Evolutionary conservation across 2,329 filamentous ascomycete genomes (phyloP).

Genomic region (Pseudocercospora fijiensis): DNA sequence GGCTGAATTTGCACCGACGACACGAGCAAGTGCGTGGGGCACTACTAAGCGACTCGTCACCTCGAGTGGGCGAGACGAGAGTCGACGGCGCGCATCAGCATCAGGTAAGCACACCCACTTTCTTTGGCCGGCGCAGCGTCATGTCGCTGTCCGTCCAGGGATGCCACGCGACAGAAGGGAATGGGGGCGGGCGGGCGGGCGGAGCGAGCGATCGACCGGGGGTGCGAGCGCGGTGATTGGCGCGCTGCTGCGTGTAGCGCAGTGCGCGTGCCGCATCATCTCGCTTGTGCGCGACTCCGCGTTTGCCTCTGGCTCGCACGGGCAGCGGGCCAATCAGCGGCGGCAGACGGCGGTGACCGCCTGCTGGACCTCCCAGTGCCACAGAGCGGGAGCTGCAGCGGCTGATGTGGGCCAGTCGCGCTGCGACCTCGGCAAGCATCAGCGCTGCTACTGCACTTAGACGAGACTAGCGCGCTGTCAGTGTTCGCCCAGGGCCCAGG

Average conservation of each 20-base stretch:
- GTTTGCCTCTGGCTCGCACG: slow-evolving; percentile 3
- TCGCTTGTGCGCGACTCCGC: slow-evolving; percentile 8
- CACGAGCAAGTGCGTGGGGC: background rate
- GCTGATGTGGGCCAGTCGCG: slow-evolving; percentile 8
- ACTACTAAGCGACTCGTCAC: background rate
- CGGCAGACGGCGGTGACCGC: slow-evolving; percentile 1
- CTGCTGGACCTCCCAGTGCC: slow-evolving; percentile 6
- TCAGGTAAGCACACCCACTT: slow-evolving; percentile 2
- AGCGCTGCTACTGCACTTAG: background rate
- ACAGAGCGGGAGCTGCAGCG: slow-evolving; percentile 3
- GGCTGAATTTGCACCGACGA: background rate
- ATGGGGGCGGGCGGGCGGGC: slow-evolving; percentile 4
- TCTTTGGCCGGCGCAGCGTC: background rate
- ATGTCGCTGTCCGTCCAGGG: background rate
- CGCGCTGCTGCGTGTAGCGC: background rate
- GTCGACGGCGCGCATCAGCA: background rate
- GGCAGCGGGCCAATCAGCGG: slow-evolving; percentile 5
- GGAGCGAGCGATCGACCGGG: slow-evolving; percentile 7
- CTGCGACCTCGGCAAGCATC: slow-evolving; percentile 5
- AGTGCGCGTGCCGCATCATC: slow-evolving; percentile 9
- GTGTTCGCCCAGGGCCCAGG: background rate
- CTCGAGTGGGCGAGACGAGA: background rate
- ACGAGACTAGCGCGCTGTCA: slow-evolving; percentile 3
- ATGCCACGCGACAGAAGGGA: slow-evolving; percentile 8
- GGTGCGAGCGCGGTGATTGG: background rate